phyloP scores from a whole-genome alignment of 2,329 filamentous ascomycete species.

The Elsinoe australis region DNA sequence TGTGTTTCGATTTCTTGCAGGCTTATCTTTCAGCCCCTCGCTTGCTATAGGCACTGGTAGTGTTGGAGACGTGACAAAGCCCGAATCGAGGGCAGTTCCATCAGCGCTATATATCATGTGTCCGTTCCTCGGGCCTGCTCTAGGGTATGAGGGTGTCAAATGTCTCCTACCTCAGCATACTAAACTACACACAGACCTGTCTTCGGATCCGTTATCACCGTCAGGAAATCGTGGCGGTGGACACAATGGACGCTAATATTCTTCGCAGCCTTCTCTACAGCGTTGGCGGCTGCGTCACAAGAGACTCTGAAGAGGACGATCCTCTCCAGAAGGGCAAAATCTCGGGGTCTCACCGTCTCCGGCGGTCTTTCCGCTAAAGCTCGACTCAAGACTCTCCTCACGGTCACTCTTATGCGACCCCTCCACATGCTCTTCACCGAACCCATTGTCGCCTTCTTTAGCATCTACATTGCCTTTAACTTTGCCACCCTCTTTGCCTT shows the following conservation, averaged over 20 bases:
- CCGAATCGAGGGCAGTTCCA: conserved; percentile 29
- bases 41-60: conserved; percentile 39
- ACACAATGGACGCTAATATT: conserved; percentile 38
- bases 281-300: conserved; percentile 35
- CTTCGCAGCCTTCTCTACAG: conserved; percentile 31
- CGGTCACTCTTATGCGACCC: conserved; percentile 22
- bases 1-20: conserved; percentile 52
- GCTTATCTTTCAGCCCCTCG: conserved; percentile 29
- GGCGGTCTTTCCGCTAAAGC: conserved; percentile 28
- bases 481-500: conserved; percentile 29
- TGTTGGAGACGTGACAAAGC: conserved; percentile 34
- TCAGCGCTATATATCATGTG: conserved; percentile 35
- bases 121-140: conserved; percentile 35
- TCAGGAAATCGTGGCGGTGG: conserved; percentile 38
- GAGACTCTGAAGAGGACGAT: conserved; percentile 52
- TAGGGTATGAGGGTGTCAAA: conserved; percentile 27
- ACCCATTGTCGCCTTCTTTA: conserved; percentile 31
- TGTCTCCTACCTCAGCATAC: not conserved
- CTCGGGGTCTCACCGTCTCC: conserved; percentile 26
- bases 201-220: conserved; percentile 38
- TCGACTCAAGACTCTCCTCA: conserved; percentile 27
- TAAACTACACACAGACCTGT: conserved; percentile 30
- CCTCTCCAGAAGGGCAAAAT: conserved; percentile 29
- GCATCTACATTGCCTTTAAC: conserved; percentile 28
- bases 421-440: conserved; percentile 31